Base-by-base conservation (phyloP, 2,329 filamentous ascomycete species). In the Aspergillus eucalypticola region DNA sequence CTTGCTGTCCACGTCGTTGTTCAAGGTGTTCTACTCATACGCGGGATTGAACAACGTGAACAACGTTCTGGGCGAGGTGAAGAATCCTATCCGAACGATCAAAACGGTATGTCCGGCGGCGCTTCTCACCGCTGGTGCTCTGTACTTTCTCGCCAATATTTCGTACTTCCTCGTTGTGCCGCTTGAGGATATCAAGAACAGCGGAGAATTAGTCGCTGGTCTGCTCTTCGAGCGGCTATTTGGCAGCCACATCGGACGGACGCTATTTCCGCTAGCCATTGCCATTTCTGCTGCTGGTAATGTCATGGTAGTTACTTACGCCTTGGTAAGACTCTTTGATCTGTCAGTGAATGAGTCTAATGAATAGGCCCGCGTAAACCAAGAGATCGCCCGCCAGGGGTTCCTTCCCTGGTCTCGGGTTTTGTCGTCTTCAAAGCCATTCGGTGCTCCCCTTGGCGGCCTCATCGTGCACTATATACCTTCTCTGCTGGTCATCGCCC, bases 21-120 rank as follows among this genome's bases (percentile, higher is more conserved):
- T 78, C 69, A 78, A 88, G 66, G 86, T 90, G 0, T 85, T 88
- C 48, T 90, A 90, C 71, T 88, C 87, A 0, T 91, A 90, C 59
- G 81, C 86, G 0, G 88, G 89, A 0, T 77, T 89, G 11, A 84
- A 81, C 55, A 90, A 90, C 61, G 81, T 87, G 63, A 89, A 88
- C 73, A 88, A 90, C 65, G 88, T 90, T 3, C 78, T 91, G 54
- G 89, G 88, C 68, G 88, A 91, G 70, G 88, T 91, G 19, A 86
- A 86, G 61, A 81, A 90, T 60, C 89, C 89, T 0, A 82, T 90
- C 0, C 77, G 83, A 13, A 91, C 88, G 0, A 73, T 91, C 15
- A 86, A 84, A 55, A 85, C 84, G 0, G 88, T 88, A 1, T 84
- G 85, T 0, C 77, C 86, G 1, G 79, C 83, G 0, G 87, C 87